Evolutionary conservation across 129 eudicot species (phyloP).

Genomic region (Tanacetum coccineum): DNA sequence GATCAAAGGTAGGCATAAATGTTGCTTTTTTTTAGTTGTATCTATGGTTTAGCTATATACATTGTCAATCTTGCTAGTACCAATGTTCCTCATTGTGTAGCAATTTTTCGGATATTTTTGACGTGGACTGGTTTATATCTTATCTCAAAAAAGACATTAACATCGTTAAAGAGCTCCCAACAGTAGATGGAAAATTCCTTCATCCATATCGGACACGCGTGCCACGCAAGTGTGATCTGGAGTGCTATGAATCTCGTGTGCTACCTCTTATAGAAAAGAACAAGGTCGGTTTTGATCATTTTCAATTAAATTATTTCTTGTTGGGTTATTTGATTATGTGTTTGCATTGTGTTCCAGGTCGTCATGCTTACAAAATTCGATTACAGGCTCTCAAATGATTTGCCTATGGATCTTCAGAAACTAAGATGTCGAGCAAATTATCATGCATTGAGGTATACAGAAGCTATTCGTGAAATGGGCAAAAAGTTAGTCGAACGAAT

Average conservation of each 20-base stretch:
- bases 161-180: slow-evolving; percentile 47
- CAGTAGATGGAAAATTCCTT: slow-evolving; percentile 32
- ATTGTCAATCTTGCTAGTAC: too few relatives aligned
- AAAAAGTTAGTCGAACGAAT: slow-evolving; percentile 51
- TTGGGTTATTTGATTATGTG: too few relatives aligned
- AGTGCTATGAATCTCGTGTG: slow-evolving; percentile 45
- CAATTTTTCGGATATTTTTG: slow-evolving; percentile 37
- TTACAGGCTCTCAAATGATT: slow-evolving; percentile 21
- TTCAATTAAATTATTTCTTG: background rate
- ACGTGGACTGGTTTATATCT: slow-evolving; percentile 58
- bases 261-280: slow-evolving; percentile 51
- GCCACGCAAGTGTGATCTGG: slow-evolving; percentile 57
- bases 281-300: slow-evolving; percentile 32
- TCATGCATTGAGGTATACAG: slow-evolving; percentile 56
- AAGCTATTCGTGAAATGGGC: slow-evolving; percentile 58
- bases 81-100: too few relatives aligned
- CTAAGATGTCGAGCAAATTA: slow-evolving; percentile 71
- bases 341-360: slow-evolving; percentile 36
- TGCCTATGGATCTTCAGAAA: slow-evolving; percentile 52
- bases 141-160: slow-evolving; percentile 48
- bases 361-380: slow-evolving; percentile 52
- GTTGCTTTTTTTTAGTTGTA: too few relatives aligned
- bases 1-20: too few relatives aligned
- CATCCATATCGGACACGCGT: slow-evolving; percentile 43
- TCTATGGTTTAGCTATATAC: too few relatives aligned